Evolutionary conservation across 345 rosid species (phyloP).

Genomic region (Eutrema japonicum): DNA sequence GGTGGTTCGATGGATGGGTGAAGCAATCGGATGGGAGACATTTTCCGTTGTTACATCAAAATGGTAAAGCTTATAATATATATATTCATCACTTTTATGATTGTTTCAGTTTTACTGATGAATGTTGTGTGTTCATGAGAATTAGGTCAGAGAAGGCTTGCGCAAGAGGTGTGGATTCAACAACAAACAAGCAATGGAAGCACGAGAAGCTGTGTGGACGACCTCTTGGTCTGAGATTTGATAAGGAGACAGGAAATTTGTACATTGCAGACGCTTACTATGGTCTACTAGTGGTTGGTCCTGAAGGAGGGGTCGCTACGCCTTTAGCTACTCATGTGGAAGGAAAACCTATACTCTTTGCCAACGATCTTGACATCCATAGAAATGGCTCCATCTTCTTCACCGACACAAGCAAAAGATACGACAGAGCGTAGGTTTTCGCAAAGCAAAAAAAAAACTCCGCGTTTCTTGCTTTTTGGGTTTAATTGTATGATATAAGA

Average conservation of each 20-base stretch:
- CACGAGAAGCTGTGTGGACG: slow-evolving; percentile 84
- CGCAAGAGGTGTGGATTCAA: slow-evolving; percentile 78
- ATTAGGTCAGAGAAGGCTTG: slow-evolving; percentile 79
- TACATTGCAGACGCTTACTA: slow-evolving; percentile 94
- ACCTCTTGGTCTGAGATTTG: slow-evolving; percentile 85
- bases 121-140: slow-evolving; percentile 25
- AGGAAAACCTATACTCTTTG: slow-evolving; percentile 77
- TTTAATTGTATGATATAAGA: slow-evolving; percentile 2
- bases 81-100: slow-evolving; percentile 8
- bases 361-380: slow-evolving; percentile 90
- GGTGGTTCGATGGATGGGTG: slow-evolving; percentile 96
- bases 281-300: slow-evolving; percentile 83
- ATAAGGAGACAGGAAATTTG: slow-evolving; percentile 61
- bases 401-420: slow-evolving; percentile 92
- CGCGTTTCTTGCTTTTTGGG: neutral
- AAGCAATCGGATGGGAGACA: slow-evolving; percentile 80
- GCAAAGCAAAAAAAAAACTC: neutral
- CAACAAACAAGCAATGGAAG: slow-evolving; percentile 90
- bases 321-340: slow-evolving; percentile 74
- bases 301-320: slow-evolving; percentile 81
- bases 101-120: slow-evolving; percentile 17
- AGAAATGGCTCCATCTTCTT: slow-evolving; percentile 89
- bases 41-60: slow-evolving; percentile 73
- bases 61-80: slow-evolving; percentile 55
- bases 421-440: slow-evolving; percentile 74